Base-by-base conservation (phyloP, 345 rosid species). In the Euclidium syriacum region DNA sequence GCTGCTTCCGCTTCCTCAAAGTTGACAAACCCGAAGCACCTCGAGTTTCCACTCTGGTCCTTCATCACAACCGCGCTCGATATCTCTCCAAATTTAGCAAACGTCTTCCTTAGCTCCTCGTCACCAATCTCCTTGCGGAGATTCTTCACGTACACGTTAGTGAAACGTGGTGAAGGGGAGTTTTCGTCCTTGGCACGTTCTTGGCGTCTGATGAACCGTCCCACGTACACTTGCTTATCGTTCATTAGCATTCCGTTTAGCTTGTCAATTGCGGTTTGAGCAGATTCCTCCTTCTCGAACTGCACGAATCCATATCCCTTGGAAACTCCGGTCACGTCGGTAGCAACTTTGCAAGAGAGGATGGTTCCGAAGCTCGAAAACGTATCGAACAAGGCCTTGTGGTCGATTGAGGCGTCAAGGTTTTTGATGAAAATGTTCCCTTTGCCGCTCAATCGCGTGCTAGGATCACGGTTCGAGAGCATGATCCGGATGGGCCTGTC, bases 11-110 rank as follows among this genome's bases (percentile, higher is more conserved):
- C 50, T 41, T 32, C 65, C 63, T 79, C 73, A 16, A 79, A 85
- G 75, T 81, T 85, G 16, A 85, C 86, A 65, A 85, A 85, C 26
- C 86, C 91, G n/a, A 85, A 85, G 55, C 86, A 73, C 49, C 80
- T 81, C 12, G 88, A 81, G 42, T 53, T 79, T 17, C 86, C 91
- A 23, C 49, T 66, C 40, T 62, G 63, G 43, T 83, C 88, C 62
- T 57, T 83, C 81, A 79, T 73, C 43, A 85, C 75, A 52, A 79
- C 53, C 6, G 83, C 81, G 53, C 86, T 83, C 20, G 86, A 81
- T 52, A 85, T 78, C 44, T 60, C 56, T 48, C 91, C 88, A 66
- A 49, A 81, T 35, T 32, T 20, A 26, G 72, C 72, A 58, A 85
- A 85, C 38, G 71, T 18, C 39, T 74, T 79, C 76, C 30, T 59